Conservation (phyloP, 306 rosid genomes). For the Rubus parviflorus region DNA sequence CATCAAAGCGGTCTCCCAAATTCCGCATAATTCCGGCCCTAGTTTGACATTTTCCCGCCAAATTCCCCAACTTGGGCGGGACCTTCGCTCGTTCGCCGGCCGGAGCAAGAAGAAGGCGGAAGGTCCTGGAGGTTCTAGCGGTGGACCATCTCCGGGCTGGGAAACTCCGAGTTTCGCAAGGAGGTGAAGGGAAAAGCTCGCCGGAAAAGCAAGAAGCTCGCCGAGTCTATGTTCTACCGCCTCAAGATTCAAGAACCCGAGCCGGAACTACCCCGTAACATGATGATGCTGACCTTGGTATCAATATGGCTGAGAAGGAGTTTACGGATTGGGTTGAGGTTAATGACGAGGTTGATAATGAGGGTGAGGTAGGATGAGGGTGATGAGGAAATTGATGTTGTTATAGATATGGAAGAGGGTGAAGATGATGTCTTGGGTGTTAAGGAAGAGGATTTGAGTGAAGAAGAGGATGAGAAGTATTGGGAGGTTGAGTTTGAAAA, state of each 20-base stretch:
- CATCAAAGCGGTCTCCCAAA: not conserved
- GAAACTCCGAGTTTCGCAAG: slow-evolving; percentile 55
- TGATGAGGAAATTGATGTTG: slow-evolving; percentile 30
- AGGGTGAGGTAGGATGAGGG: slow-evolving; percentile 17
- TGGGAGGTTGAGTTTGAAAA: slow-evolving; percentile 66
- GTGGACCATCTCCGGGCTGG: slow-evolving; percentile 57
- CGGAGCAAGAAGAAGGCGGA: slow-evolving; percentile 65
- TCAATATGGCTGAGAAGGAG: slow-evolving; percentile 49
- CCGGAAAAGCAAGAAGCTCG: slow-evolving; percentile 53
- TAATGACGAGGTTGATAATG: slow-evolving; percentile 30
- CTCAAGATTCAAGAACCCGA: slow-evolving; percentile 65
- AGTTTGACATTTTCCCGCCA: slow-evolving; percentile 12
- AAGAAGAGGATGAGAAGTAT: slow-evolving; percentile 33
- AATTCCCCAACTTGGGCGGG: slow-evolving; percentile 13
- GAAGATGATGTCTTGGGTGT: slow-evolving; percentile 21
- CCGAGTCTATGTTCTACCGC: slow-evolving; percentile 67
- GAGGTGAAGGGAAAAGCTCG: slow-evolving; percentile 53
- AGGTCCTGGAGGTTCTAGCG: not conserved
- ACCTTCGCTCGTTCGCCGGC: slow-evolving; percentile 55
- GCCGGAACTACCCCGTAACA: slow-evolving; percentile 52
- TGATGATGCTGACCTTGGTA: slow-evolving; percentile 33
- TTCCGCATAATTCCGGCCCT: slow-evolving; percentile 11
- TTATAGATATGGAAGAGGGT: slow-evolving; percentile 24
- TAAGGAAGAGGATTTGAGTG: slow-evolving; percentile 30
- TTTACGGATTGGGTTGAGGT: slow-evolving; percentile 81